These are phyloP conservation scores for Candida albicans DNA, from an alignment of 1,139 yeast genomes.

Conservation along the genomic window DNA sequence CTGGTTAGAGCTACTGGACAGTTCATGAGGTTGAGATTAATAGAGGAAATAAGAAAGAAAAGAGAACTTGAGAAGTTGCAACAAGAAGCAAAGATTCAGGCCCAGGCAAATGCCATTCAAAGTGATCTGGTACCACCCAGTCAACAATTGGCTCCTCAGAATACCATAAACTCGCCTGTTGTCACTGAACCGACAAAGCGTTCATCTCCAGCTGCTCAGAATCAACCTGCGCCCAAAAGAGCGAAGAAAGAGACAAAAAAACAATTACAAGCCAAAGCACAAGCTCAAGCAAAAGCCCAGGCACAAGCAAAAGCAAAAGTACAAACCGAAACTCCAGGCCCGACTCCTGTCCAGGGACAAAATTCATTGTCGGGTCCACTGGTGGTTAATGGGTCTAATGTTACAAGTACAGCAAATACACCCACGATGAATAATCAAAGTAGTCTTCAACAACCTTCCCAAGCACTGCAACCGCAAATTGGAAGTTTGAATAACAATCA, in stretches of 20 bases:
- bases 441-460: neutral
- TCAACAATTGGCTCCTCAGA: constrained; percentile 3
- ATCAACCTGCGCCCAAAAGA: constrained; percentile 9
- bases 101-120: constrained; percentile 23
- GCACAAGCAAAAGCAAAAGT: constrained; percentile 7
- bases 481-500: constrained; percentile 15
- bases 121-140: constrained; percentile 7
- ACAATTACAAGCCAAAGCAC: constrained; percentile 21
- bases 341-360: constrained; percentile 38
- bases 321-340: constrained; percentile 39
- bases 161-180: constrained; percentile 3
- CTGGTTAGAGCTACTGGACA: constrained; percentile 39
- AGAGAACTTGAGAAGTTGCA: constrained; percentile 46
- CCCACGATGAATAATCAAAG: neutral
- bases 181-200: constrained; percentile 6
- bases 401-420: neutral
- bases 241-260: constrained; percentile 10
- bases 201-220: constrained; percentile 7
- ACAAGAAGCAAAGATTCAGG: constrained; percentile 39
- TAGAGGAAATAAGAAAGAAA: constrained; percentile 48
- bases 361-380: constrained; percentile 9
- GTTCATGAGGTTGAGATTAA: constrained; percentile 48
- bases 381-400: constrained; percentile 6
- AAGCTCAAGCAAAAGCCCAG: constrained; percentile 28
- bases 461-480: constrained; percentile 13